phyloP scores from a whole-genome alignment of 1,139 yeast species.

The Yueomyces sp. region DNA sequence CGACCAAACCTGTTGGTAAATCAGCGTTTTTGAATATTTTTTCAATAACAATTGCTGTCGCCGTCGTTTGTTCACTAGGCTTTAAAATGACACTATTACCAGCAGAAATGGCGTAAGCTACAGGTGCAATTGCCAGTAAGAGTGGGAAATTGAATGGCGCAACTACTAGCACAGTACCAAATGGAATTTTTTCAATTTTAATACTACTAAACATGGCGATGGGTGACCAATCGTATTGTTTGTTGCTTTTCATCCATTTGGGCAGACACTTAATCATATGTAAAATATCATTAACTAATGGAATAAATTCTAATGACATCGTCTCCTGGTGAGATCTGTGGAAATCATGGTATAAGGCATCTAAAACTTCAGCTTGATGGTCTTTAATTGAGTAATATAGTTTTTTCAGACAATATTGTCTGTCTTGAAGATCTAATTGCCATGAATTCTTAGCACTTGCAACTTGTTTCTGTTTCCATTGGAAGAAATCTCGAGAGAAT shows the following conservation, averaged over 20 bases:
- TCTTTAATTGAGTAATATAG: slow-evolving; percentile 56
- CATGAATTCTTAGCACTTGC: slow-evolving; percentile 7
- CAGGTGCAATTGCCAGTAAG: slow-evolving; percentile 47
- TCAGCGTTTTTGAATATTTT: slow-evolving; percentile 41
- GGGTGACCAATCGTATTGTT: slow-evolving; percentile 33
- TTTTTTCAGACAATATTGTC: slow-evolving; percentile 55
- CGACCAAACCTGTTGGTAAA: slow-evolving; percentile 42
- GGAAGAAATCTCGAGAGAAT: slow-evolving; percentile 9
- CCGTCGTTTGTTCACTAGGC: slow-evolving; percentile 66
- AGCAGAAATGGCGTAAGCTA: slow-evolving; percentile 74
- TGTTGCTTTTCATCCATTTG: slow-evolving; percentile 48
- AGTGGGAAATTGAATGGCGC: slow-evolving; percentile 87
- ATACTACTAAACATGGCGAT: slow-evolving; percentile 36
- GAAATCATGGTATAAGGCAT: slow-evolving; percentile 56
- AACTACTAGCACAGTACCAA: slow-evolving; percentile 65
- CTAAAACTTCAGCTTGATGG: slow-evolving; percentile 39
- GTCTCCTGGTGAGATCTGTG: slow-evolving; percentile 54
- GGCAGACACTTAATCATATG: slow-evolving; percentile 48
- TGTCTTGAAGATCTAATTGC: slow-evolving; percentile 37
- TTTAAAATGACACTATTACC: slow-evolving; percentile 78
- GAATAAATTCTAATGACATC: slow-evolving; percentile 41
- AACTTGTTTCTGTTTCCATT: slow-evolving; percentile 10
- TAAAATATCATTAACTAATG: slow-evolving; percentile 42
- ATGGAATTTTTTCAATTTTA: slow-evolving; percentile 51
- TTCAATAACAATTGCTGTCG: slow-evolving; percentile 44